phyloP scores from a whole-genome alignment of 345 rosid species.

The Jatropha curcas region DNA sequence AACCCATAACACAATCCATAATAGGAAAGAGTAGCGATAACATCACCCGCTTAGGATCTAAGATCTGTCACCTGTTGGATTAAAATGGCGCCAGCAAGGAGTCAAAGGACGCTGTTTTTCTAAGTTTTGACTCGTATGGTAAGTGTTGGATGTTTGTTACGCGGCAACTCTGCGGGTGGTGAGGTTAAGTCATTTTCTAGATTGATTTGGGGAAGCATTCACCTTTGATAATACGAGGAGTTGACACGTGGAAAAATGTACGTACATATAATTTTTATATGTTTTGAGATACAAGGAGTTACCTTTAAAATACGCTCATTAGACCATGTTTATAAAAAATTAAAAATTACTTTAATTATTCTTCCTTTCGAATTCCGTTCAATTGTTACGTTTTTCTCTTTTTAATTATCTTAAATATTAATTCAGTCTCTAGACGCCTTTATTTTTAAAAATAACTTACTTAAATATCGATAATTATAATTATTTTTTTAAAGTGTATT shows the following conservation, averaged over 20 bases:
- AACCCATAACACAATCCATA: neutral
- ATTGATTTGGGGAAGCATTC: neutral
- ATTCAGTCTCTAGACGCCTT: no score
- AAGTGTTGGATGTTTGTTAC: neutral
- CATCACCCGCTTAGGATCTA: neutral
- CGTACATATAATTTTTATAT: no score
- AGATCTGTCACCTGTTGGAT: neutral
- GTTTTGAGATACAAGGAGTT: no score
- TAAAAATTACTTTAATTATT: no score
- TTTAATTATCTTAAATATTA: no score
- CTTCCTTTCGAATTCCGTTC: no score
- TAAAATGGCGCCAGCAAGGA: neutral
- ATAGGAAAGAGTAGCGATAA: neutral
- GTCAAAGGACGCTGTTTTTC: neutral
- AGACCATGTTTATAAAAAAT: no score
- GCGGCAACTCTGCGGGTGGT: slow-evolving; percentile 6
- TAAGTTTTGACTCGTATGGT: neutral
- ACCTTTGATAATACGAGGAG: neutral
- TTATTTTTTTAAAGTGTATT: no score
- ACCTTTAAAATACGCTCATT: no score
- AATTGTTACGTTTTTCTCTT: no score
- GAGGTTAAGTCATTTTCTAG: neutral
- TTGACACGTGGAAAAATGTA: slow-evolving; percentile 1
- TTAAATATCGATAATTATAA: no score
- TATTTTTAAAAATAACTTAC: no score